Conservation (phyloP, 192 early-diverging fungal genomes). For the Backusella sp. region DNA sequence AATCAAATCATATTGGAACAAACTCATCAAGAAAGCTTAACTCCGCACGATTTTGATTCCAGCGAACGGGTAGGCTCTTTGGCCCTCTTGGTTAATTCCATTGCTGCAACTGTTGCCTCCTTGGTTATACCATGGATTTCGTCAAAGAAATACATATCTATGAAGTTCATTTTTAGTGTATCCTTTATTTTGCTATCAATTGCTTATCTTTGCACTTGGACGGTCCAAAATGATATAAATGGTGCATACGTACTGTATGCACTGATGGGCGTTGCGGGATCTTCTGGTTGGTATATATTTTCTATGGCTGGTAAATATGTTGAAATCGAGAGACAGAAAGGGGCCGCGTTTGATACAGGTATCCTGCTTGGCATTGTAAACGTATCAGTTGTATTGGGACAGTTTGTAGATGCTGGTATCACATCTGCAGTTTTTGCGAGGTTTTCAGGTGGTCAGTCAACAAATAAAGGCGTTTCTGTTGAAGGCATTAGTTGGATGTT, state of each 20-base stretch:
- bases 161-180: background rate
- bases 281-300: background rate
- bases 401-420: background rate
- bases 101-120: background rate
- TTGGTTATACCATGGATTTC: background rate
- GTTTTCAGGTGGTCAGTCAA: background rate
- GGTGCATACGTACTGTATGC: background rate
- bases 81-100: background rate
- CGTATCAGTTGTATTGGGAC: background rate
- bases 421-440: background rate
- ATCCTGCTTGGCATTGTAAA: background rate
- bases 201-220: background rate
- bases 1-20: background rate
- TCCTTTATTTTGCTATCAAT: background rate
- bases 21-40: background rate
- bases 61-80: background rate
- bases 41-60: constrained; percentile 1
- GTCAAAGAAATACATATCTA: background rate
- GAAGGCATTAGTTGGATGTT: background rate
- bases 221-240: background rate
- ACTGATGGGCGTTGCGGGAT: background rate
- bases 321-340: background rate
- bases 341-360: background rate
- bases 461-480: background rate
- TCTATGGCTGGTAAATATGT: background rate